Percentiles rank a stretch among this genome's conserved stretches.
Conservation (phyloP, 1,284 basidiomycete species). For the Fomitopsis palustris region DNA sequence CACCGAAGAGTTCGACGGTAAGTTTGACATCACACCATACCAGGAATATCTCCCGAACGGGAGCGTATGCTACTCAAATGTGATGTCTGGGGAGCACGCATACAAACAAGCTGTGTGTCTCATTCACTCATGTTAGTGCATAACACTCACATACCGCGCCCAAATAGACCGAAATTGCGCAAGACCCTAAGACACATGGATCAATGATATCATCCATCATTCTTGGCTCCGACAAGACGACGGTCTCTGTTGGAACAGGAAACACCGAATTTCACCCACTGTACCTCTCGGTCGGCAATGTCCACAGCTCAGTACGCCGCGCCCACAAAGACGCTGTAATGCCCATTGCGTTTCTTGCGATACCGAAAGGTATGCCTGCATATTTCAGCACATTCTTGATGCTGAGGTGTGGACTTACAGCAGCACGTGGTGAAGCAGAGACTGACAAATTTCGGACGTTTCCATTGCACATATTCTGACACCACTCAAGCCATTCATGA, state of each 20-base stretch:
- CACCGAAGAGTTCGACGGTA: slow-evolving; percentile 13
- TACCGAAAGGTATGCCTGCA: slow-evolving; percentile 22
- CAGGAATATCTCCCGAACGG: slow-evolving; percentile 8
- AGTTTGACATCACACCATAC: slow-evolving; percentile 12
- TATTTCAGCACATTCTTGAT: no score
- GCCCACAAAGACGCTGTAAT: slow-evolving; percentile 19
- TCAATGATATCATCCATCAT: slow-evolving; percentile 21
- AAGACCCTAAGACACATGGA: slow-evolving; percentile 14
- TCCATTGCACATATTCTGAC: slow-evolving; percentile 14
- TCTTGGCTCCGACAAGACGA: slow-evolving; percentile 23
- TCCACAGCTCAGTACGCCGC: slow-evolving; percentile 16
- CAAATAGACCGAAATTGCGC: slow-evolving; percentile 12
- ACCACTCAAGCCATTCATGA: slow-evolving; percentile 17
- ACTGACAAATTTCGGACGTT: slow-evolving; percentile 8
- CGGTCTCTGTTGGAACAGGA: slow-evolving; percentile 17
- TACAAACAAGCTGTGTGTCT: slow-evolving; percentile 21
- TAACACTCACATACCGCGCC: no score
- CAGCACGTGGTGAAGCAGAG: no score
- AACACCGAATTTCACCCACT: slow-evolving; percentile 19
- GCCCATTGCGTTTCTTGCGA: slow-evolving; percentile 19
- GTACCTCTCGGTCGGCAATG: slow-evolving; percentile 16
- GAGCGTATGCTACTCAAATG: slow-evolving; percentile 2
- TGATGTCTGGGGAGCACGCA: slow-evolving; percentile 21
- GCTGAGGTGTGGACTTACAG: no score
- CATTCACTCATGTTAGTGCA: background rate